phyloP scores from a whole-genome alignment of 768 basidiomycete genomes.

The Rhodosporidiobolus odoratus region DNA sequence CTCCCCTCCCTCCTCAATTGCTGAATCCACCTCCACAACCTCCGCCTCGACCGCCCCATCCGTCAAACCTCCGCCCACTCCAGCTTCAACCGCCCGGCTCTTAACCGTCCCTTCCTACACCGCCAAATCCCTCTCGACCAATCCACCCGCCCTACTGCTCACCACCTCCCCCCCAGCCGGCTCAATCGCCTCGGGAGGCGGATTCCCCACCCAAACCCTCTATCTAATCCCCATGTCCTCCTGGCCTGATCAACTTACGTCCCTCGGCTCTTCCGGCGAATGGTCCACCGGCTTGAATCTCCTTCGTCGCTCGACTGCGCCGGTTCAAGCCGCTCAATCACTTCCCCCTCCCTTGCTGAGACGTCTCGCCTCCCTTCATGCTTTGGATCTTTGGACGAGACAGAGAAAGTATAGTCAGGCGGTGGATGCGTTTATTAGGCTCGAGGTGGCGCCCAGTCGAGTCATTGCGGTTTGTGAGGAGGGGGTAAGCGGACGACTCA shows the following conservation, averaged over 20 bases:
- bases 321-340: neutral
- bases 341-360: constrained; percentile 50
- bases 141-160: constrained; percentile 20
- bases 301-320: neutral
- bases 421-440: constrained; percentile 77
- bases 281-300: neutral
- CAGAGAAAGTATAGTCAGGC: constrained; percentile 66
- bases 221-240: constrained; percentile 69
- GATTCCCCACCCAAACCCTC: constrained; percentile 50
- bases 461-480: constrained; percentile 85
- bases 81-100: constrained; percentile 55
- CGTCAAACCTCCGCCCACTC: constrained; percentile 44
- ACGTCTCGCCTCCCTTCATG: constrained; percentile 56
- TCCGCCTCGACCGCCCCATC: constrained; percentile 43
- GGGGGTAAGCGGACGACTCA: constrained; percentile 69
- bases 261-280: constrained; percentile 54
- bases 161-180: constrained; percentile 5
- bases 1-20: constrained; percentile 50
- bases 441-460: constrained; percentile 88
- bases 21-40: constrained; percentile 32
- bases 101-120: constrained; percentile 58
- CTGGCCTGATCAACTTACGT: constrained; percentile 79
- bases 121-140: constrained; percentile 55
- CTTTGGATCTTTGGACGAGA: constrained; percentile 65
- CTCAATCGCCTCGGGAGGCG: neutral